Evolutionary conservation across 208 protist species (phyloP), one percentile per base, ranked within the genome.

Genomic region (Angomonas ambiguus): DNA sequence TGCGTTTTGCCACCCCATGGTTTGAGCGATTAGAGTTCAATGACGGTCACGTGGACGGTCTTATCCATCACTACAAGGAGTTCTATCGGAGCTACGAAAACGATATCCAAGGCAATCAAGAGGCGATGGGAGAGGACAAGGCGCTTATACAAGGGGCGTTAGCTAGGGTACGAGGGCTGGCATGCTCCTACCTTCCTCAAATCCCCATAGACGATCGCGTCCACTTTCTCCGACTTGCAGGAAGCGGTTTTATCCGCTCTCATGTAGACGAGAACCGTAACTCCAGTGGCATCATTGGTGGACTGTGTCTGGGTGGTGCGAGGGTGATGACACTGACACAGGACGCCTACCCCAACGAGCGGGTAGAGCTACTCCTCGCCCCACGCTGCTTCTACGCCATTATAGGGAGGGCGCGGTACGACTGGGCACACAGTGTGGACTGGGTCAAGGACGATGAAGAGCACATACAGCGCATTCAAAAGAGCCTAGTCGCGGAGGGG

Each of bases 51-150:
- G 57, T 84, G 58, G 88, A 94, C 57, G 83, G 80, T 2, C 74
- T 94, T 51, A 94, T 94, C 32, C 88, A 94, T 49, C 84, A 94
- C 65, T 94, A 90, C 74, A 91, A 88, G 65, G 84, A 94, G 69
- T 94, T 94, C 66, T 94, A 94, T 66, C 88, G 88, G 25, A 84
- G 82, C 20, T 94, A 85, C 55, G 56, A 71, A 16, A 70, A 79
- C 42, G 56, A 56, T 25, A 24, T 56, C 8, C 28, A 34, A 30
- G 68, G 25, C 20, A n/a, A n/a, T n/a, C n/a, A n/a, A n/a, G 33
- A 10, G 32, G 28, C 68, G 25, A 49, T 53, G 1, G 53, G 49
- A 25, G 51, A 31, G 16, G 55, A 80, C 30, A 64, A 71, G 24
- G 55, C 59, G 8, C 73, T 77, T 8, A 76, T 87, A 11, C 72